Evolutionary conservation across 306 rosid species (phyloP).

Genomic region (Gastrolobium bilobum): DNA sequence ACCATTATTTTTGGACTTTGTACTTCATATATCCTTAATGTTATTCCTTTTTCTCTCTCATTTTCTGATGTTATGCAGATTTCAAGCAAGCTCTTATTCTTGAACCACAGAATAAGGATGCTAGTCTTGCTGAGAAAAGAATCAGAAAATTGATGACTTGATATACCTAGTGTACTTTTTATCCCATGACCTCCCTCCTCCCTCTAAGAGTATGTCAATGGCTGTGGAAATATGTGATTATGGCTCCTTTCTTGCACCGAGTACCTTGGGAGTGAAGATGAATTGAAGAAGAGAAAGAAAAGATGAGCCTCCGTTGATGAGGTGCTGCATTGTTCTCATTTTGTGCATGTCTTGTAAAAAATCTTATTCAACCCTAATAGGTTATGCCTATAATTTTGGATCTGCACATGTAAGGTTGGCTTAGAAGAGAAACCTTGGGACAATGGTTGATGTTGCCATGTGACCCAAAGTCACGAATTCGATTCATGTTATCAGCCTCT

Average conservation of each 20-base stretch:
- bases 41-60: not conserved
- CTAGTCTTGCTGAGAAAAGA: constrained; percentile 67
- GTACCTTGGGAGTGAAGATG: not conserved
- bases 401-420: too few relatives aligned
- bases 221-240: not conserved
- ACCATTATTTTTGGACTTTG: not conserved
- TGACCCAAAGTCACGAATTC: too few relatives aligned
- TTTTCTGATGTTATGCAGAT: constrained; percentile 55
- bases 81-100: constrained; percentile 78
- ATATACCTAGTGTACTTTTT: constrained; percentile 24
- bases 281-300: not conserved
- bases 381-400: not conserved
- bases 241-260: constrained; percentile 6
- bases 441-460: too few relatives aligned
- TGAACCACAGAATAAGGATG: constrained; percentile 77
- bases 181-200: not conserved
- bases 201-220: constrained; percentile 6
- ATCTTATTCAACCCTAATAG: not conserved
- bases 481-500: too few relatives aligned
- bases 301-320: constrained; percentile 8
- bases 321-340: constrained; percentile 19
- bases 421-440: too few relatives aligned
- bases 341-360: constrained; percentile 29
- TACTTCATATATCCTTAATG: not conserved
- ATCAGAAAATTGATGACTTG: constrained; percentile 64